Percentiles rank a stretch among this genome's conserved stretches.
Conservation (phyloP, 176 grass and related monocot genomes). For the Dendrocalamus sinicus region DNA sequence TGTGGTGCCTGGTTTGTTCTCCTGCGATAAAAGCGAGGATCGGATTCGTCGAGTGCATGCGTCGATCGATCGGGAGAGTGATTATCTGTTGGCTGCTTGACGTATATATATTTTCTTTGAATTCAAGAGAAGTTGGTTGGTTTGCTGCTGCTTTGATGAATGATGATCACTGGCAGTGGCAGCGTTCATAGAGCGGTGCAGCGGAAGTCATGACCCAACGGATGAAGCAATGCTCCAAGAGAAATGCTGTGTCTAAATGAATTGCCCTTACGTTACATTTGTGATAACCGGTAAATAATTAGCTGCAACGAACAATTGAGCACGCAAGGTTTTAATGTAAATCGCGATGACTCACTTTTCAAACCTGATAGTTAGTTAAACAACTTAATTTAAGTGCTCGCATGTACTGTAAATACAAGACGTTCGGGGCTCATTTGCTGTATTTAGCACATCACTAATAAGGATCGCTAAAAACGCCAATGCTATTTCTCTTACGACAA, state of each 20-base stretch:
- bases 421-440: not conserved
- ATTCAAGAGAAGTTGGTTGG: not conserved
- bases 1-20: not conserved
- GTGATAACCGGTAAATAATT: too few species aligned
- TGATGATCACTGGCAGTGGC: not conserved
- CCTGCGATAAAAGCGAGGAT: not conserved
- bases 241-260: not conserved
- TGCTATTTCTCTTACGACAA: constrained; percentile 17
- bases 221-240: not conserved
- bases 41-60: too few species aligned
- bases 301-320: too few species aligned
- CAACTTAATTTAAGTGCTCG: too few species aligned
- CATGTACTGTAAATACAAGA: not conserved
- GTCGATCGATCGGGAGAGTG: not conserved
- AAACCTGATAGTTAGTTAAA: too few species aligned
- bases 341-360: too few species aligned
- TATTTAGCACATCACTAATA: not conserved
- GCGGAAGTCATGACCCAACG: not conserved
- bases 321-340: too few species aligned
- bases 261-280: not conserved
- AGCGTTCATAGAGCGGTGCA: not conserved
- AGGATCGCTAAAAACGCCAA: not conserved
- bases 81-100: not conserved
- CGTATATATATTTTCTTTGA: not conserved
- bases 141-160: not conserved